Evolutionary conservation across 179 eudicot species (phyloP).

Genomic region (Drosera spatulata): DNA sequence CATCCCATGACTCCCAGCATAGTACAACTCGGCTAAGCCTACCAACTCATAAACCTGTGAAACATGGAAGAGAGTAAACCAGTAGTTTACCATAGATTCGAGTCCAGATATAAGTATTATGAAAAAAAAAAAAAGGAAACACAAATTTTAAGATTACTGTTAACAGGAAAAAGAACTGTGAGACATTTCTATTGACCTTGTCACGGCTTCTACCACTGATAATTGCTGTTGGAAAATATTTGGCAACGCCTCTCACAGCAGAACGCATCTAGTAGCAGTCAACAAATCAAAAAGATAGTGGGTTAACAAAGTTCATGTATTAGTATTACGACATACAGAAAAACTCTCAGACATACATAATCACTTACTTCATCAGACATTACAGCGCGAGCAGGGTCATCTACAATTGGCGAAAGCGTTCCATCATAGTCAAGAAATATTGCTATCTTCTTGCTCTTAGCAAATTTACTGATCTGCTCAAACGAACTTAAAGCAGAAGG

Average conservation of each 20-base stretch:
- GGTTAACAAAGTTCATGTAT: not conserved
- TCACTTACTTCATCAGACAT: constrained; percentile 28
- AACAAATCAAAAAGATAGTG: constrained; percentile 1
- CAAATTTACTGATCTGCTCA: constrained; percentile 12
- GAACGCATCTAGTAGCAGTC: constrained; percentile 19
- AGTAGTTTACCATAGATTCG: no score
- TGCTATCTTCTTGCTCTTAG: constrained; percentile 25
- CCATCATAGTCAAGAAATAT: constrained; percentile 34
- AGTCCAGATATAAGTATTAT: no score
- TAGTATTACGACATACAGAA: not conserved
- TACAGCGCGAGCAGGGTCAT: constrained; percentile 34
- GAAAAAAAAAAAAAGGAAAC: no score
- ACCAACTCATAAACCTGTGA: constrained; percentile 66
- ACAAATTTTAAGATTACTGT: no score
- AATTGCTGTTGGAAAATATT: constrained; percentile 33
- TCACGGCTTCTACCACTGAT: constrained; percentile 35
- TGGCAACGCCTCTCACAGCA: constrained; percentile 27
- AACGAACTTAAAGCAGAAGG: constrained; percentile 26
- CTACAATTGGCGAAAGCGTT: constrained; percentile 31
- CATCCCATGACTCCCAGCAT: constrained; percentile 97
- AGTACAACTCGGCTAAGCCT: constrained; percentile 56
- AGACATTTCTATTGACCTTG: constrained; percentile 7
- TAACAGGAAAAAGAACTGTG: not conserved
- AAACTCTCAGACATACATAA: not conserved
- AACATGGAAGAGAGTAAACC: not conserved